Evolutionary conservation across 495 filamentous ascomycete species (phyloP).

Genomic region (Hyaloscypha hepaticicola): DNA sequence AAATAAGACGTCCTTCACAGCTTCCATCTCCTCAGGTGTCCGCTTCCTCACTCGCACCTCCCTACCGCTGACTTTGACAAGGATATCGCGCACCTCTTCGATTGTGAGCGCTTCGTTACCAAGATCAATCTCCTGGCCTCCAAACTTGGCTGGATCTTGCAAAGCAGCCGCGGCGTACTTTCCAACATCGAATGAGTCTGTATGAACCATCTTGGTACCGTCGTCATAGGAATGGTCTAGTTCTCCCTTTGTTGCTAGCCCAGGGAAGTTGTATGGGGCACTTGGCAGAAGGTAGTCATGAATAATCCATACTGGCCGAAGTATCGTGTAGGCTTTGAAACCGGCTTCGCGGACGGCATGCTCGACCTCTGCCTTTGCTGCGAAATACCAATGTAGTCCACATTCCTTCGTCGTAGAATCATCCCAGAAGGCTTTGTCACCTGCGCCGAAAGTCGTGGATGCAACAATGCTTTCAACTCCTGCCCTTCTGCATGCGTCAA

Average conservation of each 20-base stretch:
- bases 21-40: conserved; percentile 21
- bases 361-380: conserved; percentile 42
- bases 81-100: conserved; percentile 34
- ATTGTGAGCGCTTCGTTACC: conserved; percentile 39
- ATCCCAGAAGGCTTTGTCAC: conserved; percentile 30
- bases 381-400: conserved; percentile 34
- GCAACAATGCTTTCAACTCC: conserved; percentile 40
- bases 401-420: conserved; percentile 26
- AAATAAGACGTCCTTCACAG: conserved; percentile 18
- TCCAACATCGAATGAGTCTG: conserved; percentile 48
- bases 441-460: conserved; percentile 38
- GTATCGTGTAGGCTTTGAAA: conserved; percentile 45
- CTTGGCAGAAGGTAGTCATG: conserved; percentile 41
- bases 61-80: conserved; percentile 29
- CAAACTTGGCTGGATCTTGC: conserved; percentile 38
- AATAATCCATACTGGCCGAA: conserved; percentile 50
- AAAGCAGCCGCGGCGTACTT: conserved; percentile 45
- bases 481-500: conserved; percentile 41
- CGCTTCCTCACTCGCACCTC: conserved; percentile 19
- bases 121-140: conserved; percentile 41
- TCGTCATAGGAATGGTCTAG: conserved; percentile 30
- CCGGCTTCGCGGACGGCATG: conserved; percentile 37
- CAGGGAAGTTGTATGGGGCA: conserved; percentile 38
- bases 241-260: conserved; percentile 37
- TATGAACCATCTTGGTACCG: conserved; percentile 39